These are phyloP conservation scores for Vinca minor DNA, from an alignment of 257 asterid species.

Conservation along the genomic window DNA sequence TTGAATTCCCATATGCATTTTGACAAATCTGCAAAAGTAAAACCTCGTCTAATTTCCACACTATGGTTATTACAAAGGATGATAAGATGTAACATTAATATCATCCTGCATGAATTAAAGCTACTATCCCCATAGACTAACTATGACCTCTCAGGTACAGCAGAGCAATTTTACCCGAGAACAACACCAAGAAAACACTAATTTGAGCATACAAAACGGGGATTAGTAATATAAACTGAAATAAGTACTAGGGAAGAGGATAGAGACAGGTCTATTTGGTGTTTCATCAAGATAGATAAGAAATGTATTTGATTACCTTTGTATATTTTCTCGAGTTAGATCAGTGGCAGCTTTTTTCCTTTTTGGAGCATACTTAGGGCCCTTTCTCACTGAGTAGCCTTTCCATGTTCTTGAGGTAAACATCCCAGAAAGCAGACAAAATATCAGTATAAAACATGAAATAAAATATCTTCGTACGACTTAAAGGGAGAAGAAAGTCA, in stretches of 20 bases:
- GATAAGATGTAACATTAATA: neutral
- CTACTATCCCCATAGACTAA: neutral
- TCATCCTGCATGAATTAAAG: neutral
- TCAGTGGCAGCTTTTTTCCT: constrained; percentile 91
- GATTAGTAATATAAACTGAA: too few relatives aligned
- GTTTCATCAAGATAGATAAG: neutral
- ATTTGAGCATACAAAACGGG: too few relatives aligned
- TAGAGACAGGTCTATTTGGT: neutral
- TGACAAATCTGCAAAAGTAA: neutral
- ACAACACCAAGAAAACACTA: too few relatives aligned
- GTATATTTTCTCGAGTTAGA: constrained; percentile 80
- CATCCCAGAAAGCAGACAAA: constrained; percentile 13
- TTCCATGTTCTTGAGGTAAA: constrained; percentile 59
- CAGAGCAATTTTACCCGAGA: too few relatives aligned
- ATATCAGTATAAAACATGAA: neutral
- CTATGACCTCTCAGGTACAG: neutral
- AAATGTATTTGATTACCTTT: constrained; percentile 36
- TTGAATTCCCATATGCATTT: neutral
- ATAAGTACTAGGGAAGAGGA: too few relatives aligned
- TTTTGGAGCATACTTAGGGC: constrained; percentile 84
- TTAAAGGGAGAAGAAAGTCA: neutral
- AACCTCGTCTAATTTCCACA: neutral
- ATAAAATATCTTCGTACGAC: neutral
- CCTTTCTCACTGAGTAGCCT: constrained; percentile 72
- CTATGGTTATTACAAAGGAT: neutral